Evolutionary conservation across 805 yeast species (phyloP).

Genomic region (Candida vartiovaarae): DNA sequence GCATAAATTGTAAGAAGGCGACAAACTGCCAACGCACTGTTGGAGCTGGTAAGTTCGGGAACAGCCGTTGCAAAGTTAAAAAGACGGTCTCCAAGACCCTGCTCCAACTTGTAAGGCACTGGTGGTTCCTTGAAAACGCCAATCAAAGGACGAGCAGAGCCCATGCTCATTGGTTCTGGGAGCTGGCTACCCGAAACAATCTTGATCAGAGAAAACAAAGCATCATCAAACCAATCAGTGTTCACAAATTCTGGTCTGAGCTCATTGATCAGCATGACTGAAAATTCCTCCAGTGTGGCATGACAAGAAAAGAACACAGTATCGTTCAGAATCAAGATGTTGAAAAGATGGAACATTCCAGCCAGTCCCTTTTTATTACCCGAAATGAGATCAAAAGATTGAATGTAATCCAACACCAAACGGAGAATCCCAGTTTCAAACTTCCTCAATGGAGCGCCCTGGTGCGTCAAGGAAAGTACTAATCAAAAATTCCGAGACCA

Average conservation of each 20-base stretch:
- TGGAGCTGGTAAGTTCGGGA: constrained; percentile 33
- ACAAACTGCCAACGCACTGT: constrained; percentile 47
- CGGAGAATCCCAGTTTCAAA: constrained; percentile 31
- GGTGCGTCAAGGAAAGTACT: constrained; percentile 28
- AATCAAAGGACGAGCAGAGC: constrained; percentile 11
- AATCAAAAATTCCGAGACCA: constrained; percentile 33
- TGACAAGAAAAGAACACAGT: constrained; percentile 30
- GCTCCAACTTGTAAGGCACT: constrained; percentile 20
- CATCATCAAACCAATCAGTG: constrained; percentile 52
- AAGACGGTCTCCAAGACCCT: constrained; percentile 25
- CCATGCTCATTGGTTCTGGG: constrained; percentile 36
- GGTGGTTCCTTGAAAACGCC: constrained; percentile 14
- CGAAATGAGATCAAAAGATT: constrained; percentile 27
- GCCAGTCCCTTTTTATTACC: constrained; percentile 27
- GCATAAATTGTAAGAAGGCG: constrained; percentile 50
- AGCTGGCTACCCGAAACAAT: constrained; percentile 43
- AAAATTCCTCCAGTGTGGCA: constrained; percentile 28
- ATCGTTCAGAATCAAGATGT: constrained; percentile 34
- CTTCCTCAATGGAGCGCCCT: constrained; percentile 26
- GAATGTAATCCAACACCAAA: constrained; percentile 29
- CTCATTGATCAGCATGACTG: constrained; percentile 29
- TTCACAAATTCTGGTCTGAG: constrained; percentile 33
- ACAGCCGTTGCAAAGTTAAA: constrained; percentile 38
- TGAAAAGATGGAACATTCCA: constrained; percentile 36
- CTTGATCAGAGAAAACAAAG: constrained; percentile 48